Evolutionary conservation across 225 moss, liverwort and hornwort genomes (phyloP), one percentile per base, ranked within the genome.

Genomic region (Thuidium tamariscinum): DNA sequence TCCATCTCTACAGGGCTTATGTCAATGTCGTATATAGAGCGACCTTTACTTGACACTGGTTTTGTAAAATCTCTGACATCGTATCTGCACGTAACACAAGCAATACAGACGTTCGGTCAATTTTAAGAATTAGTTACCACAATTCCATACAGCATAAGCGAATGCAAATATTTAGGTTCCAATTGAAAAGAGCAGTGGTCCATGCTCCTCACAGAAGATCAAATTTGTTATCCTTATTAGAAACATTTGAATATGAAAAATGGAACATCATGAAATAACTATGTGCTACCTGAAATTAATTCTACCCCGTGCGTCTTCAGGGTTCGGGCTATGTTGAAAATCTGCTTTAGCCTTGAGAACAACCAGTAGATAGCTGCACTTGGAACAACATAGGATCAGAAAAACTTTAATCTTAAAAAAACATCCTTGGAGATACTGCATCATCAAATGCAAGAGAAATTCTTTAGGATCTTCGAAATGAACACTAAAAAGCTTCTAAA

Each of bases 11-110:
- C 94, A 80, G 94, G 86, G 86, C 94, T 94, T 85, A 97, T 89
- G 86, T 94, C 92, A 54, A 99, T 94, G 81, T 99, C 98, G 54
- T 90, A 88, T 74, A 99, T 94, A 70, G 94, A 94, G 82, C 95
- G 89, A 73, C 98, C 98, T 92, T 99, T 99, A 90, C 97, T 96
- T 83, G 98, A 99, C 68, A 99, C 98, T 69, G 98, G 97, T 82
- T 99, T 99, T 48, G 96, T 93, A 90, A 97, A 97, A 90, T 99
- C 97, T 83, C 94, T 92, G 64, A 93, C 94, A 87, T 99, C 97
- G 69, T 99, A 95, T 89, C 98, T 99, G 92, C 83, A 88, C 56
- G 36, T 57, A 66, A 46, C 48, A 84, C 76, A 56, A 14, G 79
- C 67, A 74, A 82, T 27, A 77, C 20, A 52, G 78, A 79, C 42